A percentile compares a stretch with the other conserved stretches of the same genome.
Evolutionary conservation across 805 yeast genomes (phyloP).

Genomic region (Yarrowia sp.): DNA sequence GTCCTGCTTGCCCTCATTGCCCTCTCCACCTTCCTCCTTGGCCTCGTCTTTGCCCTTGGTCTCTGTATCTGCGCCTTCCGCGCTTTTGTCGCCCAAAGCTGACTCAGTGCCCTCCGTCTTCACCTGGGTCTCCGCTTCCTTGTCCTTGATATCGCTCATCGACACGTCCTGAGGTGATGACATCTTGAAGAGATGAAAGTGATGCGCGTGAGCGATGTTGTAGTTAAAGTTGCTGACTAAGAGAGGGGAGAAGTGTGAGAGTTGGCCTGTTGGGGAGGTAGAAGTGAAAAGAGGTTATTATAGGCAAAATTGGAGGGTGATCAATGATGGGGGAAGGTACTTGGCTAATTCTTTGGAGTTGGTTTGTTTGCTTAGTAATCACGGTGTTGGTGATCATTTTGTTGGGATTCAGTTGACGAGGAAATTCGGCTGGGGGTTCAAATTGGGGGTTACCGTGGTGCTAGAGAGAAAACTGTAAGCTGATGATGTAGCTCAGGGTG

Average conservation of each 20-base stretch:
- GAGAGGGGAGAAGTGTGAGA: neutral
- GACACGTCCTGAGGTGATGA: constrained; percentile 37
- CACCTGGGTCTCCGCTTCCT: constrained; percentile 5
- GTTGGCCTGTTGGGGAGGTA: too few species aligned
- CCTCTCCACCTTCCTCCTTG: constrained; percentile 29
- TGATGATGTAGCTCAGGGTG: too few species aligned
- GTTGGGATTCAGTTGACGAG: neutral
- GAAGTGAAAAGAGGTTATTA: too few species aligned
- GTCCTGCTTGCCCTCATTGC: neutral
- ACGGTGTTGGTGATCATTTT: neutral
- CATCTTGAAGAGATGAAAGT: neutral
- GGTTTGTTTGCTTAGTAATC: too few species aligned
- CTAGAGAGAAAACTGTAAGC: neutral
- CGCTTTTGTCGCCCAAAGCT: neutral
- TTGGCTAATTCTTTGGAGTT: too few species aligned
- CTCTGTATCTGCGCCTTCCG: neutral
- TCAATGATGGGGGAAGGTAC: too few species aligned
- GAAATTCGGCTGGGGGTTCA: neutral
- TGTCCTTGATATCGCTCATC: constrained; percentile 28
- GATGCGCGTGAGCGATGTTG: neutral
- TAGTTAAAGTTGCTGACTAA: neutral
- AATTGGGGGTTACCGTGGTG: neutral
- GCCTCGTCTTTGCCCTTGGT: neutral
- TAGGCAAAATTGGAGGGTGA: too few species aligned
- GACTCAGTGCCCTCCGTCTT: neutral